These are phyloP conservation scores for Ballota nigra DNA, from an alignment of 257 asterid genomes.

Conservation along the genomic window DNA sequence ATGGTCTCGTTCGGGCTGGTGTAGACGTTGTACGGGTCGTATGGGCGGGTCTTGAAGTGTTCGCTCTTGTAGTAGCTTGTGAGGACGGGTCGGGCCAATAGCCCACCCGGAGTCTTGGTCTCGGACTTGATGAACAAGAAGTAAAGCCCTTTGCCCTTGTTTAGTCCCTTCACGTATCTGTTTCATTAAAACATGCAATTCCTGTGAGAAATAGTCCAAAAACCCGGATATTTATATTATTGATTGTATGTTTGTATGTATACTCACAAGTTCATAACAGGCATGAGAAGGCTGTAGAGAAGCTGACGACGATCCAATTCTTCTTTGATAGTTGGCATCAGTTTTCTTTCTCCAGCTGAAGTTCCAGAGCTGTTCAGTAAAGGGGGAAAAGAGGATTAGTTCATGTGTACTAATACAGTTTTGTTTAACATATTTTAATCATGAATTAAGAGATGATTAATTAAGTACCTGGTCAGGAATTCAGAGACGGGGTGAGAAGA, in stretches of 20 bases:
- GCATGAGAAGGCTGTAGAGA: constrained; percentile 95
- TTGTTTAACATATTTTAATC: background rate
- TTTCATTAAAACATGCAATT: constrained; percentile 32
- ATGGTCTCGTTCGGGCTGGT: constrained; percentile 94
- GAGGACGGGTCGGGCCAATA: constrained; percentile 88
- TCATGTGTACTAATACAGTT: background rate
- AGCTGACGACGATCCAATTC: constrained; percentile 95
- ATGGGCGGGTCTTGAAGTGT: constrained; percentile 89
- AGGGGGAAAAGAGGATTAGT: background rate
- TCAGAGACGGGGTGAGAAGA: constrained; percentile 90
- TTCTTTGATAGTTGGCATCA: constrained; percentile 91
- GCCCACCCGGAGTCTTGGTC: constrained; percentile 90
- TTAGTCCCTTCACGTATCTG: constrained; percentile 91
- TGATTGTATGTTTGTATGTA: background rate
- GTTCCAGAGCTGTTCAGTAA: constrained; percentile 45
- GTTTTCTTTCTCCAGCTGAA: constrained; percentile 95
- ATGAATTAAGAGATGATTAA: background rate
- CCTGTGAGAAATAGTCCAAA: constrained; percentile 24
- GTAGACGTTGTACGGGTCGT: constrained; percentile 93
- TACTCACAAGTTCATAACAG: constrained; percentile 95
- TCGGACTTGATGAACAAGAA: constrained; percentile 84
- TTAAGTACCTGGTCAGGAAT: constrained; percentile 83
- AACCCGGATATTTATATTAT: background rate
- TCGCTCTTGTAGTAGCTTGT: constrained; percentile 98
- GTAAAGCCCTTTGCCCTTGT: constrained; percentile 92